phyloP scores from a whole-genome alignment of 2,329 filamentous ascomycete genomes.

The Neofusicoccum laricinum region DNA sequence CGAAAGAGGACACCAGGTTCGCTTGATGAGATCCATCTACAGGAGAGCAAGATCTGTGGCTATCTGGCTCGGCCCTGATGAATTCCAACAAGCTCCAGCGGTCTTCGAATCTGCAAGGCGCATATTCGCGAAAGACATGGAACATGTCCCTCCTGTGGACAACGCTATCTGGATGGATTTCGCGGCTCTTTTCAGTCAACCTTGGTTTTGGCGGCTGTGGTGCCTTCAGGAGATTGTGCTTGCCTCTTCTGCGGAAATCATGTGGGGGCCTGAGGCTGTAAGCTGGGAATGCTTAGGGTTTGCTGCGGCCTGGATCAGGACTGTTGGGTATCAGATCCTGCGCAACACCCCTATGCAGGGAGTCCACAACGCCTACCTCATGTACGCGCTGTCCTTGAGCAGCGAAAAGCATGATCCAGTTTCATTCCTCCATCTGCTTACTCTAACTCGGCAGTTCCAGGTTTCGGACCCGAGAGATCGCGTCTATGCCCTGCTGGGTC shows the following conservation, averaged over 20 bases:
- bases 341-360: conserved; percentile 14
- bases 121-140: background rate
- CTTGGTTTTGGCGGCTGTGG: conserved; percentile 13
- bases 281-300: conserved; percentile 1
- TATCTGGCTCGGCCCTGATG: conserved; percentile 14
- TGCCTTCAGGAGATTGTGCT: conserved; percentile 2
- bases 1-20: conserved; percentile 18
- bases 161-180: background rate
- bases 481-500: conserved; percentile 19
- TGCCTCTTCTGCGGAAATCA: background rate
- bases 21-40: conserved; percentile 18
- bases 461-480: conserved; percentile 20
- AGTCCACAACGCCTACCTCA: conserved; percentile 19
- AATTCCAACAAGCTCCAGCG: background rate
- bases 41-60: conserved; percentile 8
- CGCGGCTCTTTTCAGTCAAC: background rate
- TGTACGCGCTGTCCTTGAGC: conserved; percentile 16
- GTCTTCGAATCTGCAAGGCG: background rate
- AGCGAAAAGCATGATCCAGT: conserved; percentile 14
- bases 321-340: conserved; percentile 15
- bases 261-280: background rate
- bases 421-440: conserved; percentile 15
- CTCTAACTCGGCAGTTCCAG: conserved; percentile 18
- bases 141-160: background rate
- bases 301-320: conserved; percentile 3